Conservation (phyloP, 441 rosid species). For the Capsella rubella region DNA sequence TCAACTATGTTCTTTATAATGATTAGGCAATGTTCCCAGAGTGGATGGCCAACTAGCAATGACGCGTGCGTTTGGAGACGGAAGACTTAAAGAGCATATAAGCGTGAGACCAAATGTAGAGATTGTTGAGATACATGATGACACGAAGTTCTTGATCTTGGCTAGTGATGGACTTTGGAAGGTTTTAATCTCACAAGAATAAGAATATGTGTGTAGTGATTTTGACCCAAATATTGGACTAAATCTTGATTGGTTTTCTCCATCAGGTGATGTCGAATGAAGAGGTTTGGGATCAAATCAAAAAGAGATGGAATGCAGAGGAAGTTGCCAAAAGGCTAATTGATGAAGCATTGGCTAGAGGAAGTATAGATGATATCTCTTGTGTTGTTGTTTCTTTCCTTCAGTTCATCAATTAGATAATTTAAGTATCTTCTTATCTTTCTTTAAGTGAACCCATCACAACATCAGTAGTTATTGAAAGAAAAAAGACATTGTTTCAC, state of each 20-base stretch:
- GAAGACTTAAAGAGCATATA: constrained; percentile 53
- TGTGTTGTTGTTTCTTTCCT: constrained; percentile 55
- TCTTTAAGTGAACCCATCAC: neutral
- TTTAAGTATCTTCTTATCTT: neutral
- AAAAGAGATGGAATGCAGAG: constrained; percentile 38
- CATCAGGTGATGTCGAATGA: constrained; percentile 60
- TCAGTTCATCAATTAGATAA: neutral
- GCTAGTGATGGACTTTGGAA: constrained; percentile 73
- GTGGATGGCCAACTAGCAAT: constrained; percentile 60
- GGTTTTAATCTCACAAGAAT: constrained; percentile 32
- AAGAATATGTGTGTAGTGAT: neutral
- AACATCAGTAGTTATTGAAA: neutral
- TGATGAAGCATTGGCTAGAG: constrained; percentile 47
- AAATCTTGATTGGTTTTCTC: neutral
- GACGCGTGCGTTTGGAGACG: constrained; percentile 65
- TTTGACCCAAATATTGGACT: neutral
- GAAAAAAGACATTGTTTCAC: constrained; percentile 14
- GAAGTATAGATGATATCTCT: constrained; percentile 60
- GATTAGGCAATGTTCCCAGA: constrained; percentile 49
- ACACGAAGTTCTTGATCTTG: constrained; percentile 50
- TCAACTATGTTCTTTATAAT: neutral
- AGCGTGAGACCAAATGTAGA: constrained; percentile 51
- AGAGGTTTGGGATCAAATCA: constrained; percentile 49
- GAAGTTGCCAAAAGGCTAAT: constrained; percentile 47
- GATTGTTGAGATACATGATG: constrained; percentile 24